These are phyloP conservation scores for Mesembryanthemum crystallinum DNA, from an alignment of 148 eudicot genomes.

Conservation along the genomic window DNA sequence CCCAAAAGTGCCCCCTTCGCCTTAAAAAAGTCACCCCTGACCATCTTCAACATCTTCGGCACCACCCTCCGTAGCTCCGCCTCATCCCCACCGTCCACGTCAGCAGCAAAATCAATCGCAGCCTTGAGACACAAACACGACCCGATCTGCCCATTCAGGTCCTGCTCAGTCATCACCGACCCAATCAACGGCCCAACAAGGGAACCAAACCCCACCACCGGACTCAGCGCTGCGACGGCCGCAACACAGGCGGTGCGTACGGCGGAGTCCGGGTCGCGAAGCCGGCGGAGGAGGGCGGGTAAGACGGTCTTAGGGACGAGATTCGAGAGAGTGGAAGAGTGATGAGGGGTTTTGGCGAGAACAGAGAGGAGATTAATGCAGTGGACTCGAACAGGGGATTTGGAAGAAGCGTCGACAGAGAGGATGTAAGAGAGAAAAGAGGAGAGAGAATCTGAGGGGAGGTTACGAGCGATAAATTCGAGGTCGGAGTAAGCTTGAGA, in stretches of 20 bases:
- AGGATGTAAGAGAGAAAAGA: slow-evolving; percentile 48
- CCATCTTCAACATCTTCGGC: slow-evolving; percentile 43
- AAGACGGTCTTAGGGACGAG: slow-evolving; percentile 46
- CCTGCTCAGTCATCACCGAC: slow-evolving; percentile 45
- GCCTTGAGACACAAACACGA: slow-evolving; percentile 50
- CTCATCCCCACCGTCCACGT: slow-evolving; percentile 25
- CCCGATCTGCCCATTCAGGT: slow-evolving; percentile 45
- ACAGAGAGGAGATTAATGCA: slow-evolving; percentile 36
- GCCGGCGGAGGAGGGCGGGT: slow-evolving; percentile 39
- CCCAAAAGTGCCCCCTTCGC: slow-evolving; percentile 52
- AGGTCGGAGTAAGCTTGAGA: slow-evolving; percentile 45
- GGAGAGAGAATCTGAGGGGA: slow-evolving; percentile 36
- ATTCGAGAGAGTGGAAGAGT: slow-evolving; percentile 33
- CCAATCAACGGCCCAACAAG: slow-evolving; percentile 20
- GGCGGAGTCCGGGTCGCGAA: slow-evolving; percentile 53
- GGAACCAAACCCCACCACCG: background rate
- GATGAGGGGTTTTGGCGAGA: slow-evolving; percentile 23
- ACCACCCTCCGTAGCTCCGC: slow-evolving; percentile 29
- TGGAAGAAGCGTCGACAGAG: slow-evolving; percentile 43
- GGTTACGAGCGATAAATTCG: slow-evolving; percentile 35
- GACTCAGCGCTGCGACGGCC: slow-evolving; percentile 23
- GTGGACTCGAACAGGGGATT: slow-evolving; percentile 54
- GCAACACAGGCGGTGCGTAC: slow-evolving; percentile 42
- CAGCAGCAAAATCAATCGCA: slow-evolving; percentile 37
- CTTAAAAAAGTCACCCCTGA: slow-evolving; percentile 40